Conservation (phyloP, 805 yeast species). For the Candida wancherniae region DNA sequence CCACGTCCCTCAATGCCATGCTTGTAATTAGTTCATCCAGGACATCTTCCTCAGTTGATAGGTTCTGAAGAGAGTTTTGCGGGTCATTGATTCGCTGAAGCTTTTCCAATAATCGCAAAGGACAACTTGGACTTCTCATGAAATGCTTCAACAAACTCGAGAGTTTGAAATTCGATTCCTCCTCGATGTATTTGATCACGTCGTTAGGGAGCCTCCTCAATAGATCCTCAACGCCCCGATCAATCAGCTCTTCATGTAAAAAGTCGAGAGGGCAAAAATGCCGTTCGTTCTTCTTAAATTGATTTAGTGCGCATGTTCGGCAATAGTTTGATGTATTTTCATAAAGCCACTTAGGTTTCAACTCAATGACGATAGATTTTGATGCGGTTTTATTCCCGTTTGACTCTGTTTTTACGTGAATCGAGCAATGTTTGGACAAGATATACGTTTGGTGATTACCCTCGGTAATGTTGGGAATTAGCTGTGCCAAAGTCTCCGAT, state of each 20-base stretch:
- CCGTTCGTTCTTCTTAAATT: conserved; percentile 9
- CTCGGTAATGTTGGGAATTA: conserved; percentile 39
- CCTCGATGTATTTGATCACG: background rate
- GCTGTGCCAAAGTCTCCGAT: conserved; percentile 40
- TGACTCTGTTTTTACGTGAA: conserved; percentile 18
- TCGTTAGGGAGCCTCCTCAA: conserved; percentile 7
- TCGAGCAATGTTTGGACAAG: conserved; percentile 34
- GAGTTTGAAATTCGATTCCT: conserved; percentile 1
- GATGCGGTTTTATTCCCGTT: background rate
- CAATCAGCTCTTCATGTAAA: conserved; percentile 4
- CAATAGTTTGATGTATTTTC: conserved; percentile 13
- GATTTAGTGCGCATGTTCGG: conserved; percentile 16
- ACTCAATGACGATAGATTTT: conserved; percentile 10
- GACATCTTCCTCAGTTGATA: conserved; percentile 34
- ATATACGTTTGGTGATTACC: conserved; percentile 24
- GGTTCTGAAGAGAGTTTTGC: no score
- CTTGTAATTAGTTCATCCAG: conserved; percentile 36
- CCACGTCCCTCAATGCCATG: conserved; percentile 57
- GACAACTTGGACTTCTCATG: conserved; percentile 2
- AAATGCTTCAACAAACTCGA: conserved; percentile 1
- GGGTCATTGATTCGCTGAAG: no score
- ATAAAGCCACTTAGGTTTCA: conserved; percentile 19
- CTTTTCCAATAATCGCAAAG: no score
- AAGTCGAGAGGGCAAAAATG: conserved; percentile 17
- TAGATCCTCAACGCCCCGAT: conserved; percentile 11